Percentiles rank a stretch among this genome's conserved stretches.
phyloP scores from a whole-genome alignment of 2,329 filamentous ascomycete species.

The Colletotrichum lupini region DNA sequence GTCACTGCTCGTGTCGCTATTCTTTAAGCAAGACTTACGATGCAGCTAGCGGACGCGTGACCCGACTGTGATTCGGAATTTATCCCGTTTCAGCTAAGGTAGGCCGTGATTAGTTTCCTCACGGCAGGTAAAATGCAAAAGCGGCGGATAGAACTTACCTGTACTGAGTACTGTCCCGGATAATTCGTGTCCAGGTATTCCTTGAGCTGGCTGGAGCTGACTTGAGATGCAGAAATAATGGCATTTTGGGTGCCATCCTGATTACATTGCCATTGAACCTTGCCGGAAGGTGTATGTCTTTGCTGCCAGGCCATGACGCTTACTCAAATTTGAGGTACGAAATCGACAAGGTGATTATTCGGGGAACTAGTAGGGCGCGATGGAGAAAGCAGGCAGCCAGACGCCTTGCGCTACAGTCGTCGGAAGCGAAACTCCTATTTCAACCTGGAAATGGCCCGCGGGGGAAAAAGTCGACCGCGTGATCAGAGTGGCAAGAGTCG shows the following conservation, averaged over 20 bases:
- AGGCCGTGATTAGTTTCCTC: neutral
- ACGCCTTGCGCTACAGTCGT: neutral
- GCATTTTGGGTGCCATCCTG: conserved; percentile 14
- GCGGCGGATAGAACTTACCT: neutral
- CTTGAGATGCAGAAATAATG: conserved; percentile 9
- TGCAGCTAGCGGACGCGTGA: neutral
- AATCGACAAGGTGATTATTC: neutral
- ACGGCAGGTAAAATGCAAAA: neutral
- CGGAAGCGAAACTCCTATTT: neutral
- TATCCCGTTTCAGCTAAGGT: conserved; percentile 25
- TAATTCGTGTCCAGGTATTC: conserved; percentile 12
- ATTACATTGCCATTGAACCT: conserved; percentile 17
- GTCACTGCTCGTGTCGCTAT: neutral
- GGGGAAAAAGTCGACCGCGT: too few species aligned
- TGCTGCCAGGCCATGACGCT: neutral
- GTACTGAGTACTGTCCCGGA: conserved; percentile 17
- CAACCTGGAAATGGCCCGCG: neutral
- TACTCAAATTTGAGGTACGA: neutral
- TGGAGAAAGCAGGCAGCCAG: neutral
- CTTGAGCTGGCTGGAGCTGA: conserved; percentile 20
- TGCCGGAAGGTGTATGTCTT: neutral
- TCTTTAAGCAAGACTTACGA: neutral
- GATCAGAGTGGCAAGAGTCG: neutral
- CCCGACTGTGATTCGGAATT: conserved; percentile 8
- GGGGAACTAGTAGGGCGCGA: neutral